Evolutionary conservation across 2,329 filamentous ascomycete species (phyloP).

Genomic region (Diaporthe sp.): DNA sequence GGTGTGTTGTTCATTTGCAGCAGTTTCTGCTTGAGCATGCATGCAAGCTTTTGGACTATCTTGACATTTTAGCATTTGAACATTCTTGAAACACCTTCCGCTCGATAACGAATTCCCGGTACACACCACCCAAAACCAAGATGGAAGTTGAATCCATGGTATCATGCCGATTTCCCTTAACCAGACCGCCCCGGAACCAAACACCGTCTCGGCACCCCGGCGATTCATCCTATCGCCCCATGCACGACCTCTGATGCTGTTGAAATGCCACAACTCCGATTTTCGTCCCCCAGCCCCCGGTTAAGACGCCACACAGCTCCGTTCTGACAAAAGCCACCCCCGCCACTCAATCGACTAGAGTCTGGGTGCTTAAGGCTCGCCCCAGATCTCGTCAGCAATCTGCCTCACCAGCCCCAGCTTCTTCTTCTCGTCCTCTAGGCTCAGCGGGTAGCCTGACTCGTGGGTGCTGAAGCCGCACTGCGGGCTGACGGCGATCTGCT

Average conservation of each 20-base stretch:
- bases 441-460: slow-evolving; percentile 78
- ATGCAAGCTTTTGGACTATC: neutral
- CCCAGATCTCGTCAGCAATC: slow-evolving; percentile 82
- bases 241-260: slow-evolving; percentile 40
- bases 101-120: neutral
- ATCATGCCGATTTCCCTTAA: slow-evolving; percentile 21
- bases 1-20: neutral
- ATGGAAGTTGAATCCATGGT: slow-evolving; percentile 43
- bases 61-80: neutral
- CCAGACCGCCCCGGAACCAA: slow-evolving; percentile 5
- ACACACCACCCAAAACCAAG: slow-evolving; percentile 22
- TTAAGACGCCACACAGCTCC: neutral
- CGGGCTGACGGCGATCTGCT: slow-evolving; percentile 77
- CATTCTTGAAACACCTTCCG: neutral
- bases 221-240: slow-evolving; percentile 22
- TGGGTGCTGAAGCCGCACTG: slow-evolving; percentile 84
- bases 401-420: slow-evolving; percentile 80
- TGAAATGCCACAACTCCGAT: slow-evolving; percentile 37
- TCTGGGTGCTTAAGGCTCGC: slow-evolving; percentile 61
- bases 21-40: neutral
- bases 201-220: slow-evolving; percentile 20
- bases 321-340: neutral
- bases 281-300: neutral
- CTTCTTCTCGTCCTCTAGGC: slow-evolving; percentile 78
- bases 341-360: too few species aligned